Percentiles rank a stretch among this genome's conserved stretches.
phyloP scores from a whole-genome alignment of 2,329 filamentous ascomycete genomes.

The Microdochium trichocladiopsis region DNA sequence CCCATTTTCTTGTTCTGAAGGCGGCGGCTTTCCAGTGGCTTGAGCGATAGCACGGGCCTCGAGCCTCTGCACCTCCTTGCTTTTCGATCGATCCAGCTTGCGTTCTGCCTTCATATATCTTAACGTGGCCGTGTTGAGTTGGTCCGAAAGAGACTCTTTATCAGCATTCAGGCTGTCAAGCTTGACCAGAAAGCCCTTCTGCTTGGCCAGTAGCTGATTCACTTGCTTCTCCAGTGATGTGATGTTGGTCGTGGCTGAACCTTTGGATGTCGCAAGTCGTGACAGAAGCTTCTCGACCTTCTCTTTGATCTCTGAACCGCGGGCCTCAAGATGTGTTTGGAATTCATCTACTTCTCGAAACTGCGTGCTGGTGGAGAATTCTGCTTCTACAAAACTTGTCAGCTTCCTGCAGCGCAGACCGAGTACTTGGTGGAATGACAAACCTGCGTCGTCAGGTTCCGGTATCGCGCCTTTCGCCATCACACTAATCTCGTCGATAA shows the following conservation, averaged over 20 bases:
- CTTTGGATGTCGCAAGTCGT: constrained; percentile 42
- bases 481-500: constrained; percentile 58
- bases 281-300: constrained; percentile 65
- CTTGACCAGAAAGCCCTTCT: constrained; percentile 75
- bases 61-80: constrained; percentile 81
- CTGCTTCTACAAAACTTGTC: constrained; percentile 32
- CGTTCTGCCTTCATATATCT: constrained; percentile 95
- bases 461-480: constrained; percentile 43
- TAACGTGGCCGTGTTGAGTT: constrained; percentile 80
- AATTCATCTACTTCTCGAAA: constrained; percentile 67
- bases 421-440: not conserved
- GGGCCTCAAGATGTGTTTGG: constrained; percentile 70
- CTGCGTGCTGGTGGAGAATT: constrained; percentile 49
- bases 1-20: constrained; percentile 45
- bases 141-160: constrained; percentile 78
- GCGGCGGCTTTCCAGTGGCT: constrained; percentile 33
- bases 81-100: constrained; percentile 84
- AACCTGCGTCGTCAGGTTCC: constrained; percentile 30
- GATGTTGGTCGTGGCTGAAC: constrained; percentile 58
- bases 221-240: constrained; percentile 69
- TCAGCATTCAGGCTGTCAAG: constrained; percentile 69
- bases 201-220: constrained; percentile 65
- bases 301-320: constrained; percentile 68
- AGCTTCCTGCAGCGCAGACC: constrained; percentile 5
- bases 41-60: constrained; percentile 82